These are phyloP conservation scores for Plasmodium malariae DNA, from an alignment of 169 alveolate genomes.

Conservation along the genomic window DNA sequence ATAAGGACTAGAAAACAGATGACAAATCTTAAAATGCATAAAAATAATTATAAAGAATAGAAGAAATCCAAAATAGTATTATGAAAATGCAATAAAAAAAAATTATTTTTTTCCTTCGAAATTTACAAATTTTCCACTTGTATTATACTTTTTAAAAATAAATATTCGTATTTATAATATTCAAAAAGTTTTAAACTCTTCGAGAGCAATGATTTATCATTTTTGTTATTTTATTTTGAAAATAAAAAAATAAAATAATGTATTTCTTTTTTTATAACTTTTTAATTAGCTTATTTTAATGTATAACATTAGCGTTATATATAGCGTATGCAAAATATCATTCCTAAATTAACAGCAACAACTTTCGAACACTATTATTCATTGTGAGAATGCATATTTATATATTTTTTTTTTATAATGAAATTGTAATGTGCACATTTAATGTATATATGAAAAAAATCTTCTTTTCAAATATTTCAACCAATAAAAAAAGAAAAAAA, in stretches of 20 bases:
- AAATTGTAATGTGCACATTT: background rate
- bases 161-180: conserved; percentile 4
- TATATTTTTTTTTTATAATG: background rate
- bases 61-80: background rate
- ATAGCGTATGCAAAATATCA: too few relatives aligned
- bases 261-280: background rate
- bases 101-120: background rate
- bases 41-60: conserved; percentile 7
- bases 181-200: background rate
- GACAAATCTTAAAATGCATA: conserved; percentile 6
- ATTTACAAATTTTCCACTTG: conserved; percentile 24
- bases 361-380: background rate
- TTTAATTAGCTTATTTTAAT: background rate
- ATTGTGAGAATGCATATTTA: background rate
- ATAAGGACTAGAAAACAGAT: too few relatives aligned
- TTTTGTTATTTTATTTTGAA: background rate
- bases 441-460: too few relatives aligned
- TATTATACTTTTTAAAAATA: background rate
- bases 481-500: background rate
- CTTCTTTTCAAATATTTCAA: too few relatives aligned
- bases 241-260: too few relatives aligned
- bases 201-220: background rate
- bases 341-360: background rate
- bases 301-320: too few relatives aligned
- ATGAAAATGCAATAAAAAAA: conserved; percentile 2